Conservation (phyloP, 129 eudicot species). For the Scalesia atractyloides region DNA sequence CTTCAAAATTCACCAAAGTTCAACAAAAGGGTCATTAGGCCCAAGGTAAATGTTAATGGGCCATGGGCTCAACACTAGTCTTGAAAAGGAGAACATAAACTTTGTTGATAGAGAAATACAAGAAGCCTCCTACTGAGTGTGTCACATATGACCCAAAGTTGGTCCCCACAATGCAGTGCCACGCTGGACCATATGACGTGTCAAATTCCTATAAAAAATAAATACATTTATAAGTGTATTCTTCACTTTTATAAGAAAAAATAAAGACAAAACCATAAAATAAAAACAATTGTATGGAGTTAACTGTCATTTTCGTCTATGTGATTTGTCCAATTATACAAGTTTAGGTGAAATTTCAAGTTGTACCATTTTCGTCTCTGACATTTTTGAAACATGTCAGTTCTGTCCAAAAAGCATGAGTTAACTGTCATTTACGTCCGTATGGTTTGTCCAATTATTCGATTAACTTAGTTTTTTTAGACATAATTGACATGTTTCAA, state of each 20-base stretch:
- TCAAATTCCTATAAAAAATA: conserved; percentile 62
- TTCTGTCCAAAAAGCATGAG: no score
- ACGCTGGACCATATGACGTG: conserved; percentile 73
- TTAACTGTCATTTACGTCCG: no score
- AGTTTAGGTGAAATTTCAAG: no score
- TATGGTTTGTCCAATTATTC: no score
- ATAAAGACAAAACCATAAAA: background rate
- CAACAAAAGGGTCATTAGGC: conserved; percentile 2
- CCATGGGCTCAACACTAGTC: conserved; percentile 67
- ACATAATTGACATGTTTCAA: no score
- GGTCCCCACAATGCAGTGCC: conserved; percentile 95
- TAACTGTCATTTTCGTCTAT: no score
- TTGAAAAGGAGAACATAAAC: conserved; percentile 76
- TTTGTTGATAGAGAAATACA: conserved; percentile 85
- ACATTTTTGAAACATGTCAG: no score
- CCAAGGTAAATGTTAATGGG: conserved; percentile 24
- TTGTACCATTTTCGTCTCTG: no score
- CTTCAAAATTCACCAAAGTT: conserved; percentile 16
- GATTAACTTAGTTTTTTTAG: no score
- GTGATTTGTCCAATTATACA: no score
- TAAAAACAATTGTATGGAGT: no score
- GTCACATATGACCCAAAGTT: conserved; percentile 92
- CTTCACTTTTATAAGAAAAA: background rate
- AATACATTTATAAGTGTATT: background rate
- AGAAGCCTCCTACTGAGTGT: conserved; percentile 79